These are phyloP conservation scores for Trichosporon inkin DNA, from an alignment of 1,284 basidiomycete genomes.

Conservation along the genomic window DNA sequence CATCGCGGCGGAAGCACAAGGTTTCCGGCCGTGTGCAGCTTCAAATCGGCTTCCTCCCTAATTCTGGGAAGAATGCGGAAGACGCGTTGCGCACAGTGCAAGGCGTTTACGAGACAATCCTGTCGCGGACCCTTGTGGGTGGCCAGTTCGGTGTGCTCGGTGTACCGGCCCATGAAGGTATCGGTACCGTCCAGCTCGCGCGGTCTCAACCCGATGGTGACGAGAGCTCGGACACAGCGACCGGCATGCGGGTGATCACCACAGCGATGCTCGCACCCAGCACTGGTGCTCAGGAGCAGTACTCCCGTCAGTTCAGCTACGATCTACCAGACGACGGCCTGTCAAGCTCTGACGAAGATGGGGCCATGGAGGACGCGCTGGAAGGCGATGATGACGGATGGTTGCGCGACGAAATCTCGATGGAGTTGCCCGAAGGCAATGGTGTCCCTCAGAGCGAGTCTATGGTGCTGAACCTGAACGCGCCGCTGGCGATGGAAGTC, in stretches of 20 bases:
- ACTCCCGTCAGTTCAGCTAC: constrained; percentile 38
- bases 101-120: constrained; percentile 61
- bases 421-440: background rate
- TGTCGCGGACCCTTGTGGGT: constrained; percentile 61
- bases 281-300: constrained; percentile 10
- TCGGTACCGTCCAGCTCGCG: constrained; percentile 62
- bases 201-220: background rate
- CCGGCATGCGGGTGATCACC: constrained; percentile 14
- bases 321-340: constrained; percentile 71
- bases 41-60: constrained; percentile 69
- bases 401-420: constrained; percentile 20
- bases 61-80: constrained; percentile 36
- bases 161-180: constrained; percentile 76
- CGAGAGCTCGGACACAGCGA: background rate
- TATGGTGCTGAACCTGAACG: background rate
- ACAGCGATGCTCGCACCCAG: constrained; percentile 27
- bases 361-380: constrained; percentile 49
- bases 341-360: constrained; percentile 59
- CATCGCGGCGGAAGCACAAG: constrained; percentile 53
- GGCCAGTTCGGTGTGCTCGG: constrained; percentile 52
- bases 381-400: constrained; percentile 36
- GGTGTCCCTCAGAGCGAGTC: background rate
- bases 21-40: constrained; percentile 64
- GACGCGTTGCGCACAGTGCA: constrained; percentile 32
- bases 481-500: background rate